These are phyloP conservation scores for Aspergillus candidus DNA, from an alignment of 2,329 filamentous ascomycete species.

Conservation along the genomic window DNA sequence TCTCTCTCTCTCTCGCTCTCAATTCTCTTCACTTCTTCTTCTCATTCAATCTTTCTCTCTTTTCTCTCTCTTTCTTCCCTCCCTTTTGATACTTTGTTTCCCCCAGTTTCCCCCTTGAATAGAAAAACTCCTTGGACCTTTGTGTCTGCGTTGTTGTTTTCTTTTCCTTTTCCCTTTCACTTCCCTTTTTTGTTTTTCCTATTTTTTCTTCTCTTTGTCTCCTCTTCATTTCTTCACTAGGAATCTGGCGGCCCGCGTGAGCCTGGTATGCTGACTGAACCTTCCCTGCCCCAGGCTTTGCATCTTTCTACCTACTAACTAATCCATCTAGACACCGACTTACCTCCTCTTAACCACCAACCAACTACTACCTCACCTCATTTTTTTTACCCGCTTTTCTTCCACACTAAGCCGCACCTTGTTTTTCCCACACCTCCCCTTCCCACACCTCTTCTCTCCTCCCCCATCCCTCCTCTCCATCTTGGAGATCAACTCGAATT, in stretches of 20 bases:
- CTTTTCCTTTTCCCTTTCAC: conserved; percentile 8
- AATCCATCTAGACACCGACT: too few species aligned
- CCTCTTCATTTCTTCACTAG: conserved; percentile 13
- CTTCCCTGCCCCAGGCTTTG: conserved; percentile 33
- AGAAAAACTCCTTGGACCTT: conserved; percentile 21
- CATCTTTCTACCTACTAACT: conserved; percentile 22
- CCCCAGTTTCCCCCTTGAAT: conserved; percentile 13
- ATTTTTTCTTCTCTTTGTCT: conserved; percentile 7
- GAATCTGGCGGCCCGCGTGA: conserved; percentile 21
- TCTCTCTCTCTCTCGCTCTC: not conserved
- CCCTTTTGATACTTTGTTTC: conserved; percentile 3
- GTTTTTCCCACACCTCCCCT: conserved; percentile 21
- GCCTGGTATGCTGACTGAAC: conserved; percentile 33
- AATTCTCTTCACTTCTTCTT: conserved; percentile 1
- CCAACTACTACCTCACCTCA: conserved; percentile 16
- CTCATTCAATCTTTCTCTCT: conserved; percentile 6
- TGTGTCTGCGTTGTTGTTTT: conserved; percentile 12
- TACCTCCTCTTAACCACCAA: conserved; percentile 12
- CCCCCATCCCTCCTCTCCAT: conserved; percentile 23
- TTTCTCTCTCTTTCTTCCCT: conserved; percentile 8
- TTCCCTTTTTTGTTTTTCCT: conserved; percentile 7
- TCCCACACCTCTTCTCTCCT: conserved; percentile 21
- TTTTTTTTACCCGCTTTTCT: conserved; percentile 22
- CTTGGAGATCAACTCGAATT: conserved; percentile 13
- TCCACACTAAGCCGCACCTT: conserved; percentile 26